phyloP scores from a whole-genome alignment of 495 filamentous ascomycete species.

The Hamigera avellanea region DNA sequence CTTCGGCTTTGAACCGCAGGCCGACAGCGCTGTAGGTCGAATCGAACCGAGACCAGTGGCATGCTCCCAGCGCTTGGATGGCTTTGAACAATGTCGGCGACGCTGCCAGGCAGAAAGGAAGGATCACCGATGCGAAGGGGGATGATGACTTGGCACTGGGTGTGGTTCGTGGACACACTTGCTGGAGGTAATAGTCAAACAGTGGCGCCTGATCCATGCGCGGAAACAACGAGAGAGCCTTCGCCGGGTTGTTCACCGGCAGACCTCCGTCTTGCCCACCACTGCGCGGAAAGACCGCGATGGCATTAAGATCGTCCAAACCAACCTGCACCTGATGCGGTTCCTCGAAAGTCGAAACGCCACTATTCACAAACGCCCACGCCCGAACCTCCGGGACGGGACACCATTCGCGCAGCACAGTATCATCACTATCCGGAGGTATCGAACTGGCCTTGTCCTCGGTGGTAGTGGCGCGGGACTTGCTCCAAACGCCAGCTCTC shows the following conservation, averaged over 20 bases:
- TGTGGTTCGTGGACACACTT: slow-evolving; percentile 31
- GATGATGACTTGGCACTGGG: slow-evolving; percentile 24
- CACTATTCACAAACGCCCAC: slow-evolving; percentile 30
- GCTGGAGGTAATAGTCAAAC: slow-evolving; percentile 33
- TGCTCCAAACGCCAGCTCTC: slow-evolving; percentile 31
- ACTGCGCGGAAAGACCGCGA: too few species aligned
- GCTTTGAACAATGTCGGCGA: slow-evolving; percentile 27
- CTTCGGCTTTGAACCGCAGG: slow-evolving; percentile 26
- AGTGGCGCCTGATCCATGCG: slow-evolving; percentile 17
- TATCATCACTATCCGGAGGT: background rate
- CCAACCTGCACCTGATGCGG: slow-evolving; percentile 17
- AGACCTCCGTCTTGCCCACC: too few species aligned
- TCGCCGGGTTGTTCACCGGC: slow-evolving; percentile 6
- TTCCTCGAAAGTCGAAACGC: slow-evolving; percentile 20
- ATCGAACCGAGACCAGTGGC: slow-evolving; percentile 22
- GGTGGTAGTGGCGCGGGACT: slow-evolving; percentile 10
- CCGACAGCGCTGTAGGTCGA: slow-evolving; percentile 18
- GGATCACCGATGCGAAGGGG: slow-evolving; percentile 29
- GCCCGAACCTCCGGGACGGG: slow-evolving; percentile 14
- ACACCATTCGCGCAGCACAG: slow-evolving; percentile 23
- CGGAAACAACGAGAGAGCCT: slow-evolving; percentile 19
- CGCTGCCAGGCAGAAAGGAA: slow-evolving; percentile 27
- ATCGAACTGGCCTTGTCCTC: slow-evolving; percentile 1
- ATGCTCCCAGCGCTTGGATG: slow-evolving; percentile 29
- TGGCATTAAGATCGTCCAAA: background rate